Evolutionary conservation across 208 protist species (phyloP).

Genomic region (Crithidia acanthocephali): DNA sequence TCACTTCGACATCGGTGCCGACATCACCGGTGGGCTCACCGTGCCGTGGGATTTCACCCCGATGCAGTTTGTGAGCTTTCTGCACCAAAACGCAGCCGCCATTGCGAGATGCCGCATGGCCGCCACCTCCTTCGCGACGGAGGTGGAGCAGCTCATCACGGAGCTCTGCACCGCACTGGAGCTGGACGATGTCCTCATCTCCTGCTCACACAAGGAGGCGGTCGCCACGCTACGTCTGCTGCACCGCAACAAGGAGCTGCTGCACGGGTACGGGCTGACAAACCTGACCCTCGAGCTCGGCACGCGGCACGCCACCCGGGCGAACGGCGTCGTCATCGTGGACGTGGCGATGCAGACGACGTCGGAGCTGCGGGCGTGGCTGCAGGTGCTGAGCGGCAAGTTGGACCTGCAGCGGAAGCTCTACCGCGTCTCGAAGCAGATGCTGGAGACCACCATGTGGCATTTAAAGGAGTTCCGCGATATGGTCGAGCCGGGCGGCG

Average conservation of each 20-base stretch:
- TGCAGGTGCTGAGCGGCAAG: slow-evolving; percentile 72
- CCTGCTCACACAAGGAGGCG: slow-evolving; percentile 83
- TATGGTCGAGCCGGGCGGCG: slow-evolving; percentile 76
- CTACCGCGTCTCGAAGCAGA: slow-evolving; percentile 83
- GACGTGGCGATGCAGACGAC: slow-evolving; percentile 43
- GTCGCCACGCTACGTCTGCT: slow-evolving; percentile 67
- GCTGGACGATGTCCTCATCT: slow-evolving; percentile 91
- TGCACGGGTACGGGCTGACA: slow-evolving; percentile 74
- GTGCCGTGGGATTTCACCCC: slow-evolving; percentile 91
- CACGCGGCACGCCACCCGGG: slow-evolving; percentile 73
- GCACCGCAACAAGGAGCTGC: slow-evolving; percentile 74
- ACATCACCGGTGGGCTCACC: slow-evolving; percentile 75
- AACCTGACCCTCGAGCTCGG: slow-evolving; percentile 86
- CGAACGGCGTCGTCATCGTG: slow-evolving; percentile 91
- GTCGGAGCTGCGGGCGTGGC: slow-evolving; percentile 66
- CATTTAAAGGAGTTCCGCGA: slow-evolving; percentile 87
- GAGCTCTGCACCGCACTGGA: slow-evolving; percentile 76
- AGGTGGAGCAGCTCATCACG: slow-evolving; percentile 82
- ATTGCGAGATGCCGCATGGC: slow-evolving; percentile 56
- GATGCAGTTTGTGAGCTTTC: slow-evolving; percentile 80
- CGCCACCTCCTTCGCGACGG: slow-evolving; percentile 55
- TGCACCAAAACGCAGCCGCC: slow-evolving; percentile 75
- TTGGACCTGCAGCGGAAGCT: slow-evolving; percentile 82
- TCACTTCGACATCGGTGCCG: slow-evolving; percentile 76
- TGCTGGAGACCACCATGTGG: slow-evolving; percentile 92